Conservation (phyloP, 2,329 filamentous ascomycete species). For the Aureobasidium vineae region DNA sequence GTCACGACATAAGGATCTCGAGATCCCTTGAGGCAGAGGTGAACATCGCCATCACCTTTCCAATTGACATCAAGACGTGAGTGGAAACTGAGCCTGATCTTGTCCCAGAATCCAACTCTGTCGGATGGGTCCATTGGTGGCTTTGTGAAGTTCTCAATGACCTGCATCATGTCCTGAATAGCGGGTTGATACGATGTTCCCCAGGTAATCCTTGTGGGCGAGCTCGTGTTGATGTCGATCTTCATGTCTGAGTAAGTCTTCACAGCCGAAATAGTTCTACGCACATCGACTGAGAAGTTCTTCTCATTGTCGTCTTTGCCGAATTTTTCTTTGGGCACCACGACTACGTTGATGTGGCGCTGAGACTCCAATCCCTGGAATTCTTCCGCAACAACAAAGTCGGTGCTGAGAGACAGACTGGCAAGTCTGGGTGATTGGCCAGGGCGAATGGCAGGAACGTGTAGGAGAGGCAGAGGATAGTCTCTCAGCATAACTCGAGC, state of each 20-base stretch:
- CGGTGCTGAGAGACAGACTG: slow-evolving; percentile 79
- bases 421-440: slow-evolving; percentile 76
- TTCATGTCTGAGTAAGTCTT: slow-evolving; percentile 95
- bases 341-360: slow-evolving; percentile 74
- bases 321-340: slow-evolving; percentile 68
- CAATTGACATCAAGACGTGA: slow-evolving; percentile 85
- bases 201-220: slow-evolving; percentile 94
- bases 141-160: slow-evolving; percentile 95
- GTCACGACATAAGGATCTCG: slow-evolving; percentile 93
- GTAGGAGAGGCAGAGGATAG: slow-evolving; percentile 87
- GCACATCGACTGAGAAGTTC: slow-evolving; percentile 79
- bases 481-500: slow-evolving; percentile 82
- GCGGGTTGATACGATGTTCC: slow-evolving; percentile 96
- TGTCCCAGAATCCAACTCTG: slow-evolving; percentile 96
- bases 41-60: slow-evolving; percentile 95
- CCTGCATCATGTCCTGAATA: slow-evolving; percentile 99
- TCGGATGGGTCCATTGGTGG: slow-evolving; percentile 92
- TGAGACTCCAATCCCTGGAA: slow-evolving; percentile 77
- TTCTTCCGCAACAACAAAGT: slow-evolving; percentile 96
- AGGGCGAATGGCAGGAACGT: slow-evolving; percentile 78
- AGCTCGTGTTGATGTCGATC: slow-evolving; percentile 87
- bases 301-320: slow-evolving; percentile 58
- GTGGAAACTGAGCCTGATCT: slow-evolving; percentile 91
- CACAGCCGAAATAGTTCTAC: slow-evolving; percentile 87
- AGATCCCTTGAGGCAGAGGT: slow-evolving; percentile 82